These are phyloP conservation scores for Priceomyces castillae DNA, from an alignment of 805 yeast species.

Conservation along the genomic window DNA sequence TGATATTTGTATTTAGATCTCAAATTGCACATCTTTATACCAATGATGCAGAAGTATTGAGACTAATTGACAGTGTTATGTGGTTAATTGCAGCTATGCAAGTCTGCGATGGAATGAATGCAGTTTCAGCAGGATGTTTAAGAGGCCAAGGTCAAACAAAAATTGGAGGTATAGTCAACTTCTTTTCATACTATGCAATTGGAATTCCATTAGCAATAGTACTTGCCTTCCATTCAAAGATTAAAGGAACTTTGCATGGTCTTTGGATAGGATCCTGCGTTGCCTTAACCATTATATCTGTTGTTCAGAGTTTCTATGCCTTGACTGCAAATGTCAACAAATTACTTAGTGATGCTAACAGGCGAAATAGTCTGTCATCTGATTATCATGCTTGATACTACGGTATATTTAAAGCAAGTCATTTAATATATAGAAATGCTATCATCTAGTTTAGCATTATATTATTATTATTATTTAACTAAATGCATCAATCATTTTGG, in stretches of 20 bases:
- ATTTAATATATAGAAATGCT: no score
- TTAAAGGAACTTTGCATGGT: conserved; percentile 52
- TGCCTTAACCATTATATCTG: conserved; percentile 50
- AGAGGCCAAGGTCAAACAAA: conserved; percentile 77
- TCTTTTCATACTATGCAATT: conserved; percentile 56
- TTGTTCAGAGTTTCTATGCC: conserved; percentile 40
- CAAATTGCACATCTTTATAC: conserved; percentile 51
- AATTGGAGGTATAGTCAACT: conserved; percentile 58
- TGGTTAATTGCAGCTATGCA: conserved; percentile 69
- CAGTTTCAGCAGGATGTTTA: conserved; percentile 71
- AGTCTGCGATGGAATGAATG: conserved; percentile 64
- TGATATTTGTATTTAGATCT: conserved; percentile 29
- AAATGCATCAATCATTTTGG: conserved; percentile 40
- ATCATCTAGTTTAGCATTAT: background rate
- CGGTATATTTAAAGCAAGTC: background rate
- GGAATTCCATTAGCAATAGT: conserved; percentile 61
- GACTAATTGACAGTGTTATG: conserved; percentile 48
- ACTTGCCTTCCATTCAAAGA: conserved; percentile 48
- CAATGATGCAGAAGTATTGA: conserved; percentile 54
- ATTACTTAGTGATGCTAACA: conserved; percentile 21
- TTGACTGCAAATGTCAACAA: conserved; percentile 35
- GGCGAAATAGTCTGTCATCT: background rate
- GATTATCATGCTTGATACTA: background rate
- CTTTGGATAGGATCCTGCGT: conserved; percentile 61
- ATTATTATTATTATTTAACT: background rate